Base-by-base conservation (phyloP, 768 basidiomycete species). In the Suillus sp. region DNA sequence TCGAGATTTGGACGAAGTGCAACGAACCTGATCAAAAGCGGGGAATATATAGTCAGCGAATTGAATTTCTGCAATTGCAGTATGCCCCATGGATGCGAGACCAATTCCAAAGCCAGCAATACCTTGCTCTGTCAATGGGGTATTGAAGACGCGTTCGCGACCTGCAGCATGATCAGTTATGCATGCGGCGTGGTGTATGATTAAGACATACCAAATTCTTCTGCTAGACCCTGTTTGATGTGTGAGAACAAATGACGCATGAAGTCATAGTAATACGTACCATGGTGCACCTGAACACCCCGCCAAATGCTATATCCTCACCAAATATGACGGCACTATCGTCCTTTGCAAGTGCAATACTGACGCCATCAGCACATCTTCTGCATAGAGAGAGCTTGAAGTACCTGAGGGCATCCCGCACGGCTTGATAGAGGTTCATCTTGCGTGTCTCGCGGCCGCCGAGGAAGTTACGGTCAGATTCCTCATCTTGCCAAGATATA, bases 41-140 rank as follows among this genome's bases (percentile, higher is more conserved):
- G 95, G 95, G 71, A 82, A 96, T 64, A 96, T 96, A 72, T 96
- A 95, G 71, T 95, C 92, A 3, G 89, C 86, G 64, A 95, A 95
- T 71, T 93, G 91, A 63, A 97, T 93, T 76, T 98, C 95, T 42
- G 93, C 95, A 61, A 98, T 95, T 4, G 95, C 93, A 3, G 92
- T 94, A 64, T 95, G 95, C 1, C 95, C 95, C 90, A 97, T 96
- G 11, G 89, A 79, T 0, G 96, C 94, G 63, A 96, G 75, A 16
- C 96, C 95, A 55, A 97, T 92, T 2, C 92, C 96, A 70, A 97
- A 97, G 18, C 95, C 95, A 37, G 92, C 95, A 62, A 98, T 96
- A 10, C 95, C 95, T 76, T 95, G 93, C 70, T 95, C 93, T 1
- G 92, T 93, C 60, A 97, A 75, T 3, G 95, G 95, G 0, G 95